phyloP scores from a whole-genome alignment of 345 rosid species.

The Mallotus nudiflorus region DNA sequence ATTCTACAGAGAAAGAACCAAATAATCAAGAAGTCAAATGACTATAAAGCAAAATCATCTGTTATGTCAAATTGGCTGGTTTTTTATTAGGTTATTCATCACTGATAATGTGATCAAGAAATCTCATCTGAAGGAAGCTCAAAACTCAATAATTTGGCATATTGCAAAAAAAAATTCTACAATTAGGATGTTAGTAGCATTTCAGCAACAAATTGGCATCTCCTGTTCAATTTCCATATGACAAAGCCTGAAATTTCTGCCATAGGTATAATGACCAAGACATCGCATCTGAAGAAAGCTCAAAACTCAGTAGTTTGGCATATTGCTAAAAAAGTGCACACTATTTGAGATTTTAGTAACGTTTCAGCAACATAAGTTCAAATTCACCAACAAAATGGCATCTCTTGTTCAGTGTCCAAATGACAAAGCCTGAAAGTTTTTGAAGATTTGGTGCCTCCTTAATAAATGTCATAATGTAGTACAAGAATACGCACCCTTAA shows the following conservation, averaged over 20 bases:
- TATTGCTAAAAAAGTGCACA: background rate
- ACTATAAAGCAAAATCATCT: background rate
- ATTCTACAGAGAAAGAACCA: background rate
- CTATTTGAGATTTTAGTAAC: background rate
- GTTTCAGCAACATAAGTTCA: background rate
- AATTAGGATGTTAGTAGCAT: too few species aligned
- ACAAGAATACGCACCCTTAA: slow-evolving; percentile 52
- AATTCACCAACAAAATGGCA: background rate
- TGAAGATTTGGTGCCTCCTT: background rate
- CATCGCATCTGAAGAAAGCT: background rate
- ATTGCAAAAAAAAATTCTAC: too few species aligned
- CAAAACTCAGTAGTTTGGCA: background rate
- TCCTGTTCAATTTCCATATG: too few species aligned
- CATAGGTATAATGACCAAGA: background rate
- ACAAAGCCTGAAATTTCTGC: too few species aligned
- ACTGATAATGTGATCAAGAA: background rate
- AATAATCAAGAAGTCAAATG: background rate
- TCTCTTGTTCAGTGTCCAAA: background rate
- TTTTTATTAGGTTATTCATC: background rate
- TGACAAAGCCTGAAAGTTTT: too few species aligned
- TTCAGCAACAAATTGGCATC: too few species aligned
- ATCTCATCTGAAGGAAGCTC: slow-evolving; percentile 5
- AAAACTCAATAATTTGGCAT: background rate
- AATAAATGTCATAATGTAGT: background rate
- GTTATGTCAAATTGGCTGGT: background rate